Evolutionary conservation across 192 early-diverging fungal genomes (phyloP), one percentile per base, ranked within the genome.

Genomic region (Rhizophlyctis rosea): DNA sequence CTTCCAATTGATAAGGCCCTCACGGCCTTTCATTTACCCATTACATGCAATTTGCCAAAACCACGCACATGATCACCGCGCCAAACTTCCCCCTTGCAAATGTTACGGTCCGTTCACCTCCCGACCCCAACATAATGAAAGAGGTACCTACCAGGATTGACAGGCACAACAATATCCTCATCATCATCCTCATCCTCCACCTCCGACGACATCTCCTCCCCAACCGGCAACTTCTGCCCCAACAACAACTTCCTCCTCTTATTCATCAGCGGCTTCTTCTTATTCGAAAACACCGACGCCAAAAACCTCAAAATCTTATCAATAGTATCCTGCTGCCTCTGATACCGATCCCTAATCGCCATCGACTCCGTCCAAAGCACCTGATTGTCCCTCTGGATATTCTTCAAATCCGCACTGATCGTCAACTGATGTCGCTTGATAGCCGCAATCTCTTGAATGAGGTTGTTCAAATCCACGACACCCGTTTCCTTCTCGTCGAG

Each of bases 221-320:
- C 32, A 28, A 4, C 11, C 4, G 9, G 5, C 55, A 13, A 4
- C 55, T 57, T 36, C 14, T 31, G 9, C 55, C 14, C 29, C 5
- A 36, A 39, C 4, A 24, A 49, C 24, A 28, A 50, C 44, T 18
- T 18, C 9, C 54, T 52, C 54, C 9, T 35, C 56, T 23, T 68
- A 31, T 29, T 62, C 34, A 35, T 34, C 28, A 62, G 54, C 4
- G 63, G 57, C 60, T 63, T 62, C 39, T 65, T 67, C 34, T 65
- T 62, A 4, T 48, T 16, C 28, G 88, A 81, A 71, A 91, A 95
- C 33, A 97, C 85, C 0, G 89, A 85, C 1, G 93, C 92, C 66
- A 98, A 70, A 71, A 98, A 98, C 16, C 86, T 74, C 58, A 98
- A 59, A 54, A 98, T 96, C 68, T 94, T 96, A 75, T 96, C 90